Base-by-base conservation (phyloP, 208 protist genomes). In the Acanthamoeba rhysodes region DNA sequence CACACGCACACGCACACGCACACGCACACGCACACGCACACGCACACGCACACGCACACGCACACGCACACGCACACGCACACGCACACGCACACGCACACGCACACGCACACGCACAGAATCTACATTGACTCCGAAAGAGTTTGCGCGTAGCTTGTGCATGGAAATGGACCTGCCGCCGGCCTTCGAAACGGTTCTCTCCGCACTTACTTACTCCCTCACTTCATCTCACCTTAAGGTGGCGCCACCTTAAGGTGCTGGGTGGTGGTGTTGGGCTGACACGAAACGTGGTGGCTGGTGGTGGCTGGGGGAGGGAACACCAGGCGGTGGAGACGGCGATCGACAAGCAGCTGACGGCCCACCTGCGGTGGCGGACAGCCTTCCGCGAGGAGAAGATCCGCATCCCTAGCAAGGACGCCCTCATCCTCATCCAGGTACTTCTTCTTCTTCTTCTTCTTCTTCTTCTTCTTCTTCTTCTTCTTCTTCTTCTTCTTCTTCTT, bases 391-490 rank as follows among this genome's bases (percentile, higher is more conserved):
- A 66, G 34, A 62, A 90, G 34, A 90, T 90, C 29, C 84, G 59
- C 8, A 90, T 90, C 50, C 84, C 84, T 20, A 90, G 84, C 84
- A 90, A 90, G 37, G 84, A 94, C 48, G 57, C 88, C 22, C 88
- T 94, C 62, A 94, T 94, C 37, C 88, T 94, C 66, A 94, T 94
- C n/a, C 88, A 94, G 88, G 88, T 78, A 94, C 41, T 76, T 34
- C 18, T 55, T 8, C 16, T 4, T 2, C 0, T 80, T 94, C 45
- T 16, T 76, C 55, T 94, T 78, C 7, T 94, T 53, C 45, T 94
- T 45, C 14, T 94, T 62, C n/a, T 78, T 78, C 53, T 94, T 41
- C 68, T 68, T 70, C 20, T 41, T 41, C 37, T 41, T 41, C 37
- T 41, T 41, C 37, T 41, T 41, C 4, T 4, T 41, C 4, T 1